These are phyloP conservation scores for Blastobotrys arbuscula DNA, from an alignment of 1,139 yeast genomes.

Conservation along the genomic window DNA sequence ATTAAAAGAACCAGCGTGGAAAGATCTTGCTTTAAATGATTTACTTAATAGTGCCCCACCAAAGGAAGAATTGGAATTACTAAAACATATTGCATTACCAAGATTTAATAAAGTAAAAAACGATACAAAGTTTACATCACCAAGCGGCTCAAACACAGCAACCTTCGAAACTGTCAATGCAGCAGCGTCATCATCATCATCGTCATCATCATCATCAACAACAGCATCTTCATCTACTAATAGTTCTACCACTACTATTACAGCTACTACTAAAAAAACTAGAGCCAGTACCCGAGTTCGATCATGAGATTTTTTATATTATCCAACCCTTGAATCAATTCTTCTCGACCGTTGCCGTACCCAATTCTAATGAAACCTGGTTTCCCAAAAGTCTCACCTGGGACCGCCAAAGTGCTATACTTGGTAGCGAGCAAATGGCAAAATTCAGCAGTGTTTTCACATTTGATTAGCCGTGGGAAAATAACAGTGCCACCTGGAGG, in stretches of 20 bases:
- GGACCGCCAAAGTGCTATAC: constrained; percentile 40
- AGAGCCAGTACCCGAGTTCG: constrained; percentile 6
- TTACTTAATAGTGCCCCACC: constrained; percentile 18
- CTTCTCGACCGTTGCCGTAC: constrained; percentile 43
- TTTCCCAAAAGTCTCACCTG: constrained; percentile 46
- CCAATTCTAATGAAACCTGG: constrained; percentile 47
- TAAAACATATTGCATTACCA: constrained; percentile 2
- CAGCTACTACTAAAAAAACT: neutral
- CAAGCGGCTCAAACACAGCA: neutral
- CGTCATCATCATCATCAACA: neutral
- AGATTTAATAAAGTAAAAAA: neutral
- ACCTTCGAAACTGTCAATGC: no score
- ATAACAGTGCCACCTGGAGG: constrained; percentile 51
- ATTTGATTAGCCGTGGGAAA: constrained; percentile 36
- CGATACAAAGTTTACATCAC: constrained; percentile 1
- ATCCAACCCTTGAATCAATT: constrained; percentile 33
- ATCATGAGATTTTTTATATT: constrained; percentile 19
- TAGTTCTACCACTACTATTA: neutral
- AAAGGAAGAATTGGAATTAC: constrained; percentile 7
- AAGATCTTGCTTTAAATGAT: constrained; percentile 30
- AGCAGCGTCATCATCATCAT: neutral
- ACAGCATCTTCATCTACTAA: neutral
- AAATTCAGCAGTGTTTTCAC: constrained; percentile 35
- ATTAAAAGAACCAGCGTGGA: constrained; percentile 32
- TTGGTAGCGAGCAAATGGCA: constrained; percentile 38